Evolutionary conservation across 1,139 yeast genomes (phyloP).

Genomic region (Pneumocystis jirovecii): DNA sequence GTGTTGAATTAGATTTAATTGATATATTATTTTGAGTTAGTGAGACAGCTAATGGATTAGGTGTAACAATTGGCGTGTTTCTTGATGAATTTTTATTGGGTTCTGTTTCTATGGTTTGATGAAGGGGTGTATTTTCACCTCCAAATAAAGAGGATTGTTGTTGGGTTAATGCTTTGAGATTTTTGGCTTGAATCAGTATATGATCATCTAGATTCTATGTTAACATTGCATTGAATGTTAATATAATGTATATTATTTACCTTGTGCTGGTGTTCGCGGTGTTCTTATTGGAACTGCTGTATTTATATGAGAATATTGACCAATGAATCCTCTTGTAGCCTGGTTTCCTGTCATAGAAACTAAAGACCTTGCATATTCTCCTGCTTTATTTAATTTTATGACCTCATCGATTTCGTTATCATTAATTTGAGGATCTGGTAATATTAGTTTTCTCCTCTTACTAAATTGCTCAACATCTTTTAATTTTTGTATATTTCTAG

Average conservation of each 20-base stretch:
- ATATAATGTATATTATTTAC: neutral
- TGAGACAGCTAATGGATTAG: slow-evolving; percentile 15
- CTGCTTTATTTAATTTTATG: slow-evolving; percentile 21
- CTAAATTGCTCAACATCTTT: slow-evolving; percentile 28
- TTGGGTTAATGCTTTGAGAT: slow-evolving; percentile 19
- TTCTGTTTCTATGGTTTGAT: neutral
- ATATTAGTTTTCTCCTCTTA: slow-evolving; percentile 40
- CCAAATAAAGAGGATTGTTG: slow-evolving; percentile 23
- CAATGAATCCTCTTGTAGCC: slow-evolving; percentile 9
- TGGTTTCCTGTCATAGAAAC: slow-evolving; percentile 17
- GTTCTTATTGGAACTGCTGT: slow-evolving; percentile 8
- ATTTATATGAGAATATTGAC: slow-evolving; percentile 7
- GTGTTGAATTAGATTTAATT: neutral
- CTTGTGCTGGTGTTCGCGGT: slow-evolving; percentile 13
- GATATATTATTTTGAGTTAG: slow-evolving; percentile 3
- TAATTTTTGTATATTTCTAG: slow-evolving; percentile 20
- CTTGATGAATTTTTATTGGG: slow-evolving; percentile 12
- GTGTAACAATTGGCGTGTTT: slow-evolving; percentile 15
- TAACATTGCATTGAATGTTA: slow-evolving; percentile 2
- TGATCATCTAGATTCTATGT: slow-evolving; percentile 16
- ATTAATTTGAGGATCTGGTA: slow-evolving; percentile 38
- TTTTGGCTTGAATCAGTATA: slow-evolving; percentile 20
- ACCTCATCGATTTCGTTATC: slow-evolving; percentile 25
- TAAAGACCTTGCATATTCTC: slow-evolving; percentile 12
- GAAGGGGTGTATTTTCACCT: slow-evolving; percentile 19